Evolutionary conservation across 106 monocot genomes (phyloP), one percentile per base, ranked within the genome.

Genomic region (Allium cepa): DNA sequence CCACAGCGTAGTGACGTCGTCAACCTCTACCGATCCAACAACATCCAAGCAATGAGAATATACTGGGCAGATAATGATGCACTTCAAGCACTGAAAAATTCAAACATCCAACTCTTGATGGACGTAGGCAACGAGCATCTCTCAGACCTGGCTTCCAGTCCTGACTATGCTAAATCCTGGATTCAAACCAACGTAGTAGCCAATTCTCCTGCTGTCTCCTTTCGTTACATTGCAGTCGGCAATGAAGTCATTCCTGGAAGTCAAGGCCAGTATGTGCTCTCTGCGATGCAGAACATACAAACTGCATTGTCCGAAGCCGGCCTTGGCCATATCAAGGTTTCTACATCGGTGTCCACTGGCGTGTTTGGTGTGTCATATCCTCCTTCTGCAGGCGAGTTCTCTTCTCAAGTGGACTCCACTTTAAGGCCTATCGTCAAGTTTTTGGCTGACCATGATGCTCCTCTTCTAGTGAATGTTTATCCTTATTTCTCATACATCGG

Each of bases 171-270:
- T 7, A 5, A 16, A 7, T 11, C 50, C 49, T 66, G 66, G 65
- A 51, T 66, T 51, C 50, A 26, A 22, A 52, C 10, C 18, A 76
- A 71, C 27, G 62, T 76, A 17, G 9, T 15, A 49, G 3, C 66
- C 66, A 65, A 62, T 47, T 26, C 64, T 0, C 36, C 36, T 36
- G 62, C 27, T 10, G 75, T 75, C 50, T 14, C 26, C 0, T 81
- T 81, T 66, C 75, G 80, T 0, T 75, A 79, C 73, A 79, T 86
- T 49, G 76, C 56, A 56, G 82, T 69, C n/a, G 86, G 86, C 15
- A 55, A 55, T 56, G 66, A 66, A 12, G 18, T 51, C 2, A 71
- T 86, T 53, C 79, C 82, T 4, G 71, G 68, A 16, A 67, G 74
- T 14, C n/a, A 49, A 2, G 47, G 56, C 15, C 47, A 4, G 1